These are phyloP conservation scores for Penicillium sp. DNA, from an alignment of 2,329 filamentous ascomycete species.

Conservation along the genomic window DNA sequence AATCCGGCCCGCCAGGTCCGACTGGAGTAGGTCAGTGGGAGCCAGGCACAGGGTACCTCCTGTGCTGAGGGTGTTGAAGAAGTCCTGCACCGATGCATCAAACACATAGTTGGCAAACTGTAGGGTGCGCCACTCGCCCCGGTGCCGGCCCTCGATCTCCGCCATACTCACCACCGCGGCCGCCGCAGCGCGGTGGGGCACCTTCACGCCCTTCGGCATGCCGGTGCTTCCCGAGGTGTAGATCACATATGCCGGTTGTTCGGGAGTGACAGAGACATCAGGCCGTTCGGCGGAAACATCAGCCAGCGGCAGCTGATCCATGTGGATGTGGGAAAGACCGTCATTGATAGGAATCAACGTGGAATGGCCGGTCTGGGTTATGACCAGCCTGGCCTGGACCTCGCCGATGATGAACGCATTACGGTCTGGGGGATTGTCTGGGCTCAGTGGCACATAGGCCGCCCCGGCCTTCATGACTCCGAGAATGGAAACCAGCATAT, in stretches of 20 bases:
- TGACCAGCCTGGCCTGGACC: background rate
- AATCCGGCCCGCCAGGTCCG: slow-evolving; percentile 4
- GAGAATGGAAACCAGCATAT: slow-evolving; percentile 12
- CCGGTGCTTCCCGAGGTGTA: slow-evolving; percentile 21
- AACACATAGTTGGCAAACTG: slow-evolving; percentile 21
- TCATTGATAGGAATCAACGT: background rate
- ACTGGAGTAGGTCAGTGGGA: slow-evolving; percentile 3
- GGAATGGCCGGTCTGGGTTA: background rate
- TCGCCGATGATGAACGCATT: slow-evolving; percentile 17
- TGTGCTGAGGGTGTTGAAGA: slow-evolving; percentile 9
- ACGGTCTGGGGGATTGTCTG: slow-evolving; percentile 15
- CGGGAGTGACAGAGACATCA: background rate
- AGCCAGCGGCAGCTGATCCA: no score
- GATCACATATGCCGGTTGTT: slow-evolving; percentile 15
- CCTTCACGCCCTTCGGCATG: slow-evolving; percentile 18
- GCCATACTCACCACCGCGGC: slow-evolving; percentile 6
- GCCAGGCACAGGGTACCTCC: slow-evolving; percentile 11
- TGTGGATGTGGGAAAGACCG: background rate
- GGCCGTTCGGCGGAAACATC: no score
- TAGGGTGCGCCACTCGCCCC: slow-evolving; percentile 10
- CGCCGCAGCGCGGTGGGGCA: slow-evolving; percentile 12
- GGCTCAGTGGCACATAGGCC: slow-evolving; percentile 15
- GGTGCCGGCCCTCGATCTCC: background rate
- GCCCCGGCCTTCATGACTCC: slow-evolving; percentile 19
- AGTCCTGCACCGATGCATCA: slow-evolving; percentile 14